phyloP scores from a whole-genome alignment of 2,329 filamentous ascomycete genomes.

The Macroventuria anomochaeta region DNA sequence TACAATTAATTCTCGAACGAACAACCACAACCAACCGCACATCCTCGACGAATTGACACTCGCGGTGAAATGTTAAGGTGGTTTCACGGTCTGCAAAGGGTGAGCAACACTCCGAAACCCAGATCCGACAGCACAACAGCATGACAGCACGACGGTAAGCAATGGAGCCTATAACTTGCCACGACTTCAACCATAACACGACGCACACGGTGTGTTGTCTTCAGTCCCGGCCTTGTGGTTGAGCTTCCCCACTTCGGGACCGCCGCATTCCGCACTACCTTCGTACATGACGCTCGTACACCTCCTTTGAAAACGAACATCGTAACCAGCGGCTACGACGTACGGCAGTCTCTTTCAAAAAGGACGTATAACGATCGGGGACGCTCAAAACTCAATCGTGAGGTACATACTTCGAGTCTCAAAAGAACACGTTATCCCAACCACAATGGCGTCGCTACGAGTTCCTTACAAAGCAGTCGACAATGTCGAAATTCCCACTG shows the following conservation, averaged over 20 bases:
- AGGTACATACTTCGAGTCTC: background rate
- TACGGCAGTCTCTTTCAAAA: background rate
- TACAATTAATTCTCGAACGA: background rate
- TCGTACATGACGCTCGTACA: constrained; percentile 10
- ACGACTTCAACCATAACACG: too few relatives aligned
- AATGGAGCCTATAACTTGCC: too few relatives aligned
- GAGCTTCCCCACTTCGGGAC: constrained; percentile 3
- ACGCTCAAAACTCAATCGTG: background rate
- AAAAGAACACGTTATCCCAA: background rate
- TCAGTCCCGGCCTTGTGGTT: background rate
- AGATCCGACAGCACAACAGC: too few relatives aligned
- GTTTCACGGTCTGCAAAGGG: too few relatives aligned
- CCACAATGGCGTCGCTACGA: constrained; percentile 8
- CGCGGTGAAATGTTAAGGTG: too few relatives aligned
- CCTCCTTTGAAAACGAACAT: background rate
- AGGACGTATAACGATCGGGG: background rate
- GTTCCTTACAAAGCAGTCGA: constrained; percentile 16
- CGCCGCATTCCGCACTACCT: background rate
- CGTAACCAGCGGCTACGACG: background rate
- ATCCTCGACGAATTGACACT: too few relatives aligned
- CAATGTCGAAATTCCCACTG: constrained; percentile 16
- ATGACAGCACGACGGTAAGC: too few relatives aligned
- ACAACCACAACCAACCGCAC: too few relatives aligned
- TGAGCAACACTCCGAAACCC: too few relatives aligned
- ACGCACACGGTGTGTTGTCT: too few relatives aligned